These are phyloP conservation scores for Aspergillus sp. DNA, from an alignment of 2,329 filamentous ascomycete species.

Conservation along the genomic window DNA sequence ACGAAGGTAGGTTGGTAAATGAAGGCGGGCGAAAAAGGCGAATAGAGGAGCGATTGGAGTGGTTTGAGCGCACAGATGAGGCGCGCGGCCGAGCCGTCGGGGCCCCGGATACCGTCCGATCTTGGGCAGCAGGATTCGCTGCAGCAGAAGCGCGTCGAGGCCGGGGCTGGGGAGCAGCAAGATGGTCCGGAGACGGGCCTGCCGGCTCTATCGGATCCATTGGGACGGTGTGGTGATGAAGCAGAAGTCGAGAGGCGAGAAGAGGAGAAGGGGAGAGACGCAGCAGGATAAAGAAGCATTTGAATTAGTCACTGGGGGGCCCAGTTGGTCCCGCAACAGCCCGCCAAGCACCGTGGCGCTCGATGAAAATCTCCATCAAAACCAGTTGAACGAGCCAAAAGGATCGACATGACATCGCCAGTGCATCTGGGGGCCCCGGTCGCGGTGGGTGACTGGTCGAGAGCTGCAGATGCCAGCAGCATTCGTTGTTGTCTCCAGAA, in stretches of 20 bases:
- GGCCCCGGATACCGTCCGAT: slow-evolving; percentile 18
- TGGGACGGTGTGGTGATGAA: slow-evolving; percentile 3
- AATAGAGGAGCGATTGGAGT: slow-evolving; percentile 36
- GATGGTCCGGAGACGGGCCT: slow-evolving; percentile 19
- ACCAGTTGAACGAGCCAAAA: background rate
- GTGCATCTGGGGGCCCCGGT: background rate
- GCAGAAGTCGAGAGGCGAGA: background rate
- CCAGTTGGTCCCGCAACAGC: background rate
- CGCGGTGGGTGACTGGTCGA: background rate
- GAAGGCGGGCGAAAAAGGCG: slow-evolving; percentile 26
- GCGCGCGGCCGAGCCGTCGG: slow-evolving; percentile 21
- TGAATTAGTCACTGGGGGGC: background rate
- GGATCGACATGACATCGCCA: slow-evolving; percentile 3
- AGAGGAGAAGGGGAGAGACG: background rate
- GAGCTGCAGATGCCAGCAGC: background rate
- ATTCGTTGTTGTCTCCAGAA: background rate
- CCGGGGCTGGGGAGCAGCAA: slow-evolving; percentile 15
- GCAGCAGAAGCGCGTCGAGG: slow-evolving; percentile 15
- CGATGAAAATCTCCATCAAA: background rate
- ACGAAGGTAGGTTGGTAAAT: slow-evolving; percentile 6
- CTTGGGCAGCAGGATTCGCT: slow-evolving; percentile 13
- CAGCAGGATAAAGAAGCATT: slow-evolving; percentile 2
- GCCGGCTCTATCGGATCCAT: slow-evolving; percentile 43
- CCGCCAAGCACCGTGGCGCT: slow-evolving; percentile 6
- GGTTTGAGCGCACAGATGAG: slow-evolving; percentile 26